Percentiles rank a stretch among this genome's conserved stretches.
Evolutionary conservation across 2,329 filamentous ascomycete genomes (phyloP).

Genomic region (Microcyclospora tardicrescens): DNA sequence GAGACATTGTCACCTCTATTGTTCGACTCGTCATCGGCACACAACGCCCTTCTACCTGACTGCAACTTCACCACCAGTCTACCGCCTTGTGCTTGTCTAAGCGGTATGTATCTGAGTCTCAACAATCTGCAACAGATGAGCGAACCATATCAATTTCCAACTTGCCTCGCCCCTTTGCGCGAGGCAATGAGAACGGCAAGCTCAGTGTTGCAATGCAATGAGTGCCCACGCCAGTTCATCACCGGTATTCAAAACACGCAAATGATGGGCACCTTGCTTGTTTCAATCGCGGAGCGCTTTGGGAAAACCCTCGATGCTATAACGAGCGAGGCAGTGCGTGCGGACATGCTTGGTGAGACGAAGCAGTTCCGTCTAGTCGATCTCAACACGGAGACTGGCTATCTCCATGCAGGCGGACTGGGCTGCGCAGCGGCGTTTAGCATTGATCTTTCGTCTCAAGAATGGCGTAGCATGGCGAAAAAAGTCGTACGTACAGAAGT

Average conservation of each 20-base stretch:
- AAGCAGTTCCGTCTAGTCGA: slow-evolving; percentile 34
- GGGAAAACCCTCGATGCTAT: slow-evolving; percentile 28
- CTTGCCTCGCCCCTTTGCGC: slow-evolving; percentile 28
- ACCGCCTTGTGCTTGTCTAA: slow-evolving; percentile 31
- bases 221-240: slow-evolving; percentile 30
- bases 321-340: slow-evolving; percentile 25
- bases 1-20: slow-evolving; percentile 4
- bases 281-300: slow-evolving; percentile 30
- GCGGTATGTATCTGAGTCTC: slow-evolving; percentile 33
- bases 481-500: slow-evolving; percentile 34
- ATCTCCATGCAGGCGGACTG: slow-evolving; percentile 30
- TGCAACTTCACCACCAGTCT: slow-evolving; percentile 6
- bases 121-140: slow-evolving; percentile 28
- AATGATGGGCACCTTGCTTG: slow-evolving; percentile 29
- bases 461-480: slow-evolving; percentile 33
- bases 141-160: slow-evolving; percentile 28
- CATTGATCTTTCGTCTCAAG: slow-evolving; percentile 29
- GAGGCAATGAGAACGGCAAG: slow-evolving; percentile 29
- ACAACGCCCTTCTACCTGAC: slow-evolving; percentile 1
- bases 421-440: slow-evolving; percentile 34
- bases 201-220: slow-evolving; percentile 27
- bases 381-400: slow-evolving; percentile 22
- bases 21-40: slow-evolving; percentile 7
- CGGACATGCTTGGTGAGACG: slow-evolving; percentile 20
- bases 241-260: slow-evolving; percentile 34